Base-by-base conservation (phyloP, 2,329 filamentous ascomycete genomes). In the Xenoacremonium recifei region DNA sequence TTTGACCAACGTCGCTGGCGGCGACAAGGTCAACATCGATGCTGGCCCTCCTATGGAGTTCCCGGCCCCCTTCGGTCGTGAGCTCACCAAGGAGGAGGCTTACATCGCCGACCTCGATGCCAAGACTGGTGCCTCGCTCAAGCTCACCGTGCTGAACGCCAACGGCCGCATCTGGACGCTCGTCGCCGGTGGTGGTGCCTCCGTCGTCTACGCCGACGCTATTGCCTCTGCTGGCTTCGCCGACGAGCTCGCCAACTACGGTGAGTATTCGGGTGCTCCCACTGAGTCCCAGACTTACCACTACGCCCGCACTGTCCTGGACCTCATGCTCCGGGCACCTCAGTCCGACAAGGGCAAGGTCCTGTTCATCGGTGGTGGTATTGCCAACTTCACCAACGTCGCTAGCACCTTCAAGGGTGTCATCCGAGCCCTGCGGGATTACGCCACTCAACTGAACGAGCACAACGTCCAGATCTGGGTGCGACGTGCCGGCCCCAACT, bases 381-480 rank as follows among this genome's bases (percentile, higher is more conserved):
- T 99, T 80, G 93, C 93, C 80, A 99, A 99, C 86, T 99, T 99
- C 79, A 99, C 93, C 79, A 99, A 97, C 75, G 93, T 99, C 41
- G 93, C 93, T 48, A 93, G 87, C 60, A 99, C 93, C 53, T 99
- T 99, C 87, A 99, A 99, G 83, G 93, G 93, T 77, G 92, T 99
- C 70, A 99, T 99, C 68, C 87, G 89, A 59, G 93, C 93, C 47
- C 82, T 99, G 54, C 85, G 92, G 55, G 93, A 97, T 73, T 90
- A 92, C 58, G 81, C 91, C 47, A 83, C 84, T 51, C 79, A 85
- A 52, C 82, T 99, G 57, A 82, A 83, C 65, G 93, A 99, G 81
- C 93, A 99, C 84, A 95, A 96, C 63, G 89, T 93, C 54, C 86
- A 95, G 74, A 96, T 97, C 77, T 97, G 92, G 93, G 91, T 97